A percentile compares a stretch with the other conserved stretches of the same genome.
These are phyloP conservation scores for Orbilia quercus DNA, from an alignment of 2,329 filamentous ascomycete species.

Conservation along the genomic window DNA sequence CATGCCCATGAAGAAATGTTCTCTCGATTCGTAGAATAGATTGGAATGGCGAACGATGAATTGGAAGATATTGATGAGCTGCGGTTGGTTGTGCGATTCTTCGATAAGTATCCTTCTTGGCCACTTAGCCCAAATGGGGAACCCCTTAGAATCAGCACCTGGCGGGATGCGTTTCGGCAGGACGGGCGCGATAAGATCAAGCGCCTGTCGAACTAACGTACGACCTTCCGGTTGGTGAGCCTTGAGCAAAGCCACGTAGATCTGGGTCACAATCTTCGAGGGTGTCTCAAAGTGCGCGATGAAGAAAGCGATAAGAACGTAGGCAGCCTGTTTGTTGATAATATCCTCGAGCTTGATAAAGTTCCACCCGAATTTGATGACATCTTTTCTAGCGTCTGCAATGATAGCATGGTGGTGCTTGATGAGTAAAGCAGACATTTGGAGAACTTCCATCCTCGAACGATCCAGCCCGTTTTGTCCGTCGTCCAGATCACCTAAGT, in stretches of 20 bases:
- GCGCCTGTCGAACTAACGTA: slow-evolving; percentile 88
- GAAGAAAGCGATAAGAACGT: slow-evolving; percentile 97
- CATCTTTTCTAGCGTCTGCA: slow-evolving; percentile 92
- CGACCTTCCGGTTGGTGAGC: slow-evolving; percentile 96
- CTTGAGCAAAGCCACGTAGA: slow-evolving; percentile 89
- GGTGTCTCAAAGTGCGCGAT: slow-evolving; percentile 97
- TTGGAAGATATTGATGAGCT: slow-evolving; percentile 96
- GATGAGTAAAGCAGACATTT: slow-evolving; percentile 91
- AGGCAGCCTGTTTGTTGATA: slow-evolving; percentile 98
- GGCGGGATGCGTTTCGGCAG: slow-evolving; percentile 83
- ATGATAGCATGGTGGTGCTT: slow-evolving; percentile 92
- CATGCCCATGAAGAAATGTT: slow-evolving; percentile 89
- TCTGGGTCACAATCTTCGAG: slow-evolving; percentile 92
- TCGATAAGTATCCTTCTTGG: slow-evolving; percentile 91
- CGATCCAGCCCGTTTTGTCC: slow-evolving; percentile 91
- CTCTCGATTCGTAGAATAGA: slow-evolving; percentile 92
- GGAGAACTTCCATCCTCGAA: slow-evolving; percentile 92
- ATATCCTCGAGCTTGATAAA: slow-evolving; percentile 98
- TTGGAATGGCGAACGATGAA: slow-evolving; percentile 93
- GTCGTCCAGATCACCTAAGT: slow-evolving; percentile 82
- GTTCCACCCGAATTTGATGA: slow-evolving; percentile 99
- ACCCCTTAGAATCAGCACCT: slow-evolving; percentile 75
- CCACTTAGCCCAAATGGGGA: slow-evolving; percentile 86
- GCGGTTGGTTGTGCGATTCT: slow-evolving; percentile 92
- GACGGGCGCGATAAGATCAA: slow-evolving; percentile 94